Conservation (phyloP, 2,329 filamentous ascomycete genomes). For the Calonectria pseudoturangicola region DNA sequence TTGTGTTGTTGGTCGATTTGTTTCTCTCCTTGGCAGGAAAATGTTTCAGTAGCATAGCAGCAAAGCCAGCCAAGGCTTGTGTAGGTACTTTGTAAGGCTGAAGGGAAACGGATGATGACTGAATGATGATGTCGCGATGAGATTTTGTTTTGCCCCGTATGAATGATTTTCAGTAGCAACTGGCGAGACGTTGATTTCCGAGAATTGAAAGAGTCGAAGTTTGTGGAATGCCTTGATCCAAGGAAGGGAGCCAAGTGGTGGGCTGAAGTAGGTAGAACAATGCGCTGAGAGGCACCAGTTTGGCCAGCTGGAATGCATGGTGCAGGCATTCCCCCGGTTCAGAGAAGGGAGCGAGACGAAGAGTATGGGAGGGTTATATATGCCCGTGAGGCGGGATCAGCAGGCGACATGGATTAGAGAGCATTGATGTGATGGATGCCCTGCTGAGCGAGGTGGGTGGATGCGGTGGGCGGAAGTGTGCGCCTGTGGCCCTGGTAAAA, state of each 20-base stretch:
- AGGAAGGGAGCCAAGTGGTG: neutral
- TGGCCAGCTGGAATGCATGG: conserved; percentile 19
- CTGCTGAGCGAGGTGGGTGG: conserved; percentile 28
- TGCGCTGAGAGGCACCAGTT: neutral
- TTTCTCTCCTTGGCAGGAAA: conserved; percentile 50
- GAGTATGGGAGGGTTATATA: conserved; percentile 33
- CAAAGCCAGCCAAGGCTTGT: conserved; percentile 50
- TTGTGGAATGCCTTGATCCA: conserved; percentile 27
- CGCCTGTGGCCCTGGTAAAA: conserved; percentile 26
- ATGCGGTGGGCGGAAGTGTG: conserved; percentile 32
- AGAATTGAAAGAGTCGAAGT: conserved; percentile 36
- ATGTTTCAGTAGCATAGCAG: conserved; percentile 53
- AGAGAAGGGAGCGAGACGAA: conserved; percentile 21
- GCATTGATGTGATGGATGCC: conserved; percentile 33
- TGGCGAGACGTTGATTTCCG: conserved; percentile 30
- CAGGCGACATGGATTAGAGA: conserved; percentile 33
- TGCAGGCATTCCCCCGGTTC: conserved; percentile 33
- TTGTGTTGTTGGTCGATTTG: conserved; percentile 43
- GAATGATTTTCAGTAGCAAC: conserved; percentile 37
- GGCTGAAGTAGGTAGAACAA: conserved; percentile 31
- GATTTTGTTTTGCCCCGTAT: conserved; percentile 44
- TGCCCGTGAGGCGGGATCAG: conserved; percentile 36
- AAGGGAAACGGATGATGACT: conserved; percentile 56
- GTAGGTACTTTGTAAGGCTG: conserved; percentile 53
- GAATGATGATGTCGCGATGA: conserved; percentile 57